Evolutionary conservation across 495 filamentous ascomycete species (phyloP).

Genomic region (Hypoxylon rickii): DNA sequence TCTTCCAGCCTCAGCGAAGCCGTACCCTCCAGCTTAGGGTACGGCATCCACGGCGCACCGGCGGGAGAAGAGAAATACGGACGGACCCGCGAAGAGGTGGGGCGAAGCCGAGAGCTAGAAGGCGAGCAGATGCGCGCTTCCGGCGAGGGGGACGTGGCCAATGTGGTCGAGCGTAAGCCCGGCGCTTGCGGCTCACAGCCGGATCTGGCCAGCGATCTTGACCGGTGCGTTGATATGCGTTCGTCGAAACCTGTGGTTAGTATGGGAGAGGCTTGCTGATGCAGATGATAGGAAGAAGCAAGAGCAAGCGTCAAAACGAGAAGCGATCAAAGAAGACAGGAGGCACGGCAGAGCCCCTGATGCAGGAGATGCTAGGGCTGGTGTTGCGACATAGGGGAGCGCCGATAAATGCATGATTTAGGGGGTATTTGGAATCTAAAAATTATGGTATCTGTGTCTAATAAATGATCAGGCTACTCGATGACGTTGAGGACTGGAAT

Average conservation of each 20-base stretch:
- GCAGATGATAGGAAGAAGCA: constrained; percentile 35
- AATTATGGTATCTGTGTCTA: neutral
- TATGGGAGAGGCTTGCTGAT: neutral
- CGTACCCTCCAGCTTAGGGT: constrained; percentile 42
- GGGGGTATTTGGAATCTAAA: neutral
- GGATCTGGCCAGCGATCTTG: constrained; percentile 44
- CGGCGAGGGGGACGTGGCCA: constrained; percentile 59
- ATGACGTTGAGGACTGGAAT: no score
- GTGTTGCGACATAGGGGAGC: constrained; percentile 11
- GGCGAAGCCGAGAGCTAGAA: constrained; percentile 53
- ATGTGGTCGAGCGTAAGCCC: constrained; percentile 49
- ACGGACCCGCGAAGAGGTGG: constrained; percentile 35
- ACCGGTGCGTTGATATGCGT: constrained; percentile 39
- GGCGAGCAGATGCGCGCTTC: constrained; percentile 56
- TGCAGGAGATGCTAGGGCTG: constrained; percentile 21
- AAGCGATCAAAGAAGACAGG: constrained; percentile 41
- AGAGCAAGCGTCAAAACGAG: constrained; percentile 37
- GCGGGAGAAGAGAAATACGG: constrained; percentile 30
- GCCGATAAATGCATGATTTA: neutral
- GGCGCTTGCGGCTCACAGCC: constrained; percentile 37
- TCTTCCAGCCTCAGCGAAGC: constrained; percentile 27
- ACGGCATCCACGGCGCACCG: constrained; percentile 43
- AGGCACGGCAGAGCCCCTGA: constrained; percentile 26
- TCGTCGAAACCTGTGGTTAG: neutral
- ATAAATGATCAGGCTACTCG: no score